These are phyloP conservation scores for Ganoderma lucidum DNA, from an alignment of 1,284 basidiomycete species.

Conservation along the genomic window DNA sequence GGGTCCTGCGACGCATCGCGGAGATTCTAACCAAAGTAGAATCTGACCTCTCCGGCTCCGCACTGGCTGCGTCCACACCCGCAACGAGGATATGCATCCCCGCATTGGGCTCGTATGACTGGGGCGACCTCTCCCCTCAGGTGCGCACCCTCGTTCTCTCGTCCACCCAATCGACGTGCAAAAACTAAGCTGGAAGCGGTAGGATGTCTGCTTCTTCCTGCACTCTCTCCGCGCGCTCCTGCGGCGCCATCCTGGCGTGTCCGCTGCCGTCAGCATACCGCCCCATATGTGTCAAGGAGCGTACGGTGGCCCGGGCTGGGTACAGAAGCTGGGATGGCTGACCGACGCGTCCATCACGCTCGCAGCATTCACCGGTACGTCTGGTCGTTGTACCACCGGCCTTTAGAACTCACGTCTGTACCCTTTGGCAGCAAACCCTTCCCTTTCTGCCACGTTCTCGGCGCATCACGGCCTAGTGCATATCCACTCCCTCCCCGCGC, in stretches of 20 bases:
- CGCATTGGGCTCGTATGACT: constrained; percentile 73
- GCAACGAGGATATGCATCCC: constrained; percentile 75
- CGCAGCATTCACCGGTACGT: constrained; percentile 81
- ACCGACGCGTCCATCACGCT: constrained; percentile 81
- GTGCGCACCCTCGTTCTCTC: constrained; percentile 49
- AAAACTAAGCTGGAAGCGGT: constrained; percentile 20
- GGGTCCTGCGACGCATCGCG: constrained; percentile 30
- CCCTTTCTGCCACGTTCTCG: constrained; percentile 74
- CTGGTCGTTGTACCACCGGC: constrained; percentile 3
- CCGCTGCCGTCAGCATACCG: constrained; percentile 75
- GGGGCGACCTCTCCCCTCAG: constrained; percentile 68
- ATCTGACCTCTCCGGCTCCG: constrained; percentile 26
- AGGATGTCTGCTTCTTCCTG: constrained; percentile 80
- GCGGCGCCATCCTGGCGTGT: constrained; percentile 61
- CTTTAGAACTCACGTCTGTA: constrained; percentile 14
- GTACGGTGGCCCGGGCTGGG: constrained; percentile 73
- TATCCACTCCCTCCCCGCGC: constrained; percentile 76
- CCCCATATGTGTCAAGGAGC: constrained; percentile 61
- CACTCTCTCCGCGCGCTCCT: constrained; percentile 71
- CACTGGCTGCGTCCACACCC: constrained; percentile 13
- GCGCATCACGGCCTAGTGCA: constrained; percentile 86
- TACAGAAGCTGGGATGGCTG: constrained; percentile 81
- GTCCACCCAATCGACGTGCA: constrained; percentile 12
- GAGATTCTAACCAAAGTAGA: constrained; percentile 30
- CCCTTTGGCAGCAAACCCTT: constrained; percentile 63